These are phyloP conservation scores for Jatropha curcas DNA, from an alignment of 345 rosid genomes.

Conservation along the genomic window DNA sequence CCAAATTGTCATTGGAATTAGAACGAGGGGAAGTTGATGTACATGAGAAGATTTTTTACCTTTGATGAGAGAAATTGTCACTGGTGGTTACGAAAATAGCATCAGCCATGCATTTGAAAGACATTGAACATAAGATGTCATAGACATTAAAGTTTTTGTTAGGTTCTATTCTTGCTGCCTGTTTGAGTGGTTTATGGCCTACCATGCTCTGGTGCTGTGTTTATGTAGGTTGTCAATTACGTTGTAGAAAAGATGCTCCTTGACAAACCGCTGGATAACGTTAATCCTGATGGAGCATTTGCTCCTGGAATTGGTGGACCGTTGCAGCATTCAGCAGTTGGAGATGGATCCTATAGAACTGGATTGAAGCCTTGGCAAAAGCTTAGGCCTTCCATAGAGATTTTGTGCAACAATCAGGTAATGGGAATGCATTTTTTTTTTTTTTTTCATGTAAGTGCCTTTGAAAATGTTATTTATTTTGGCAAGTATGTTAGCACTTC, in stretches of 20 bases:
- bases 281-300: constrained; percentile 55
- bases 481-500: not conserved
- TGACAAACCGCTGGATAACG: constrained; percentile 72
- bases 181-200: not conserved
- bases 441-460: not conserved
- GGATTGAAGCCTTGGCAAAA: constrained; percentile 82
- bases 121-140: too few relatives aligned
- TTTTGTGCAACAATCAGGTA: constrained; percentile 96
- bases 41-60: too few relatives aligned
- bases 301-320: constrained; percentile 57
- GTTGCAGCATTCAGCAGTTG: constrained; percentile 57
- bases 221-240: constrained; percentile 84
- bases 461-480: not conserved
- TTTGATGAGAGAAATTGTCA: too few relatives aligned
- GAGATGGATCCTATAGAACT: constrained; percentile 63
- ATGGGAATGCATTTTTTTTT: constrained; percentile 15
- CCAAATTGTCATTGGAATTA: too few relatives aligned
- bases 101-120: too few relatives aligned
- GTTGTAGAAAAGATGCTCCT: constrained; percentile 88
- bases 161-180: too few relatives aligned
- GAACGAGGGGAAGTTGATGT: too few relatives aligned
- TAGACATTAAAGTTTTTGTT: too few relatives aligned
- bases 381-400: constrained; percentile 80
- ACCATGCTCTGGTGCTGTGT: constrained; percentile 20
- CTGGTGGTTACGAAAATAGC: too few relatives aligned